These are phyloP conservation scores for Penicillium simplicissimum DNA, from an alignment of 495 filamentous ascomycete species.

Conservation along the genomic window DNA sequence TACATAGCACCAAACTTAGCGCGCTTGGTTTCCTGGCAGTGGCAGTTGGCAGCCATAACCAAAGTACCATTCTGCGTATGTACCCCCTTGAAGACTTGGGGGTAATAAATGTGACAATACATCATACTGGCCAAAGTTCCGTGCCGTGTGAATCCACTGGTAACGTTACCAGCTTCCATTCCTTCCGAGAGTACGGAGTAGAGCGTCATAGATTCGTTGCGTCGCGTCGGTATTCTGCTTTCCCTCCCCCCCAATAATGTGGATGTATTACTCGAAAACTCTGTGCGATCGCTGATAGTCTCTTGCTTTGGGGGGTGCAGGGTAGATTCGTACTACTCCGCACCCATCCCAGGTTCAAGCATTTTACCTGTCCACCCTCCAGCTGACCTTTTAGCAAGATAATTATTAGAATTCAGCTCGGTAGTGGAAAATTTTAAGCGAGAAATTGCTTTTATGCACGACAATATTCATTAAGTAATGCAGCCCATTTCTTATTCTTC, in stretches of 20 bases:
- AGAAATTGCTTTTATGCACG: neutral
- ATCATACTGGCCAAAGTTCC: neutral
- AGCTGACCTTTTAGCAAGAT: neutral
- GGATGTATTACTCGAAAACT: neutral
- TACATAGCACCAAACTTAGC: slow-evolving; percentile 1
- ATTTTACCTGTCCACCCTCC: neutral
- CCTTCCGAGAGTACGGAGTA: slow-evolving; percentile 25
- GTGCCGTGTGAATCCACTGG: slow-evolving; percentile 15
- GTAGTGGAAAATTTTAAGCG: neutral
- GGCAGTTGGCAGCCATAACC: neutral
- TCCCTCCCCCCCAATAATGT: neutral
- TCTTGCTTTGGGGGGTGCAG: neutral
- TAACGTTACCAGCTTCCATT: slow-evolving; percentile 27
- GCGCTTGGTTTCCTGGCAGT: neutral
- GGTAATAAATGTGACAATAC: slow-evolving; percentile 9
- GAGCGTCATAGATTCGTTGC: slow-evolving; percentile 27
- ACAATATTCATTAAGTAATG: neutral
- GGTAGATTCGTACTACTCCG: neutral
- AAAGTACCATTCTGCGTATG: neutral
- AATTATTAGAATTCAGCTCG: neutral
- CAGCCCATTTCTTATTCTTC: neutral
- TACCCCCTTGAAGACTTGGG: neutral
- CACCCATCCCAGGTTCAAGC: neutral
- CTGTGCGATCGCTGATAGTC: neutral
- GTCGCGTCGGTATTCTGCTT: slow-evolving; percentile 14